Conservation (phyloP, 2,329 filamentous ascomycete genomes). For the Arthrobotrys megalospora region DNA sequence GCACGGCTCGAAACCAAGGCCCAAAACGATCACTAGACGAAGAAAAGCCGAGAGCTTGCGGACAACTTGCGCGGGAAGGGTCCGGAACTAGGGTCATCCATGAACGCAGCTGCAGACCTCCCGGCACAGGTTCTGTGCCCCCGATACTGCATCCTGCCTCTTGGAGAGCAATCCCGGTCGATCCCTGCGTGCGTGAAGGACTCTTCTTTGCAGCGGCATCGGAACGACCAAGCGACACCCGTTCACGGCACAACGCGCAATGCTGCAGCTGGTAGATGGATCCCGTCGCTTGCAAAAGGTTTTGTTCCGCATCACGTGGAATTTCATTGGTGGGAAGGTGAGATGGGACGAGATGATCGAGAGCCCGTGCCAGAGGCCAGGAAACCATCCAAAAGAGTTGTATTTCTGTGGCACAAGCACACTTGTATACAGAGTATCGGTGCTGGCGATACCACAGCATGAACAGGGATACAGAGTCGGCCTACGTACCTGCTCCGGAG, state of each 20-base stretch:
- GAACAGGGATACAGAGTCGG: not conserved
- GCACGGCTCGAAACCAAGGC: conserved; percentile 15
- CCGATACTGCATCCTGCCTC: conserved; percentile 25
- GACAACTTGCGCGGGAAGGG: conserved; percentile 19
- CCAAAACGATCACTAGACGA: conserved; percentile 34
- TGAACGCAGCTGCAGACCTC: conserved; percentile 46
- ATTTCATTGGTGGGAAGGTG: not conserved
- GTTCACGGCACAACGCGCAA: conserved; percentile 36
- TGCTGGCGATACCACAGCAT: conserved; percentile 6
- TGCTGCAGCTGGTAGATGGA: conserved; percentile 35
- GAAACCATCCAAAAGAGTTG: not conserved
- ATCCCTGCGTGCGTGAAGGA: conserved; percentile 40
- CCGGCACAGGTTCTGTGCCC: conserved; percentile 20
- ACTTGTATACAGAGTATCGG: conserved; percentile 3
- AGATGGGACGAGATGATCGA: not conserved
- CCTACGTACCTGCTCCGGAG: conserved; percentile 1
- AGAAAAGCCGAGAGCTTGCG: conserved; percentile 33
- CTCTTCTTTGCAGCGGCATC: conserved; percentile 51
- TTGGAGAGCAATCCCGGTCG: conserved; percentile 31
- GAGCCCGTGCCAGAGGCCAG: not conserved
- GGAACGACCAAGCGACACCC: conserved; percentile 43
- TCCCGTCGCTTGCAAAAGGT: not conserved
- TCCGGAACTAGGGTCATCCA: conserved; percentile 46
- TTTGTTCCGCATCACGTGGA: conserved; percentile 15
- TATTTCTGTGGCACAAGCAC: conserved; percentile 1